phyloP scores from a whole-genome alignment of 2,329 filamentous ascomycete species.

The Diaporthe capsici region DNA sequence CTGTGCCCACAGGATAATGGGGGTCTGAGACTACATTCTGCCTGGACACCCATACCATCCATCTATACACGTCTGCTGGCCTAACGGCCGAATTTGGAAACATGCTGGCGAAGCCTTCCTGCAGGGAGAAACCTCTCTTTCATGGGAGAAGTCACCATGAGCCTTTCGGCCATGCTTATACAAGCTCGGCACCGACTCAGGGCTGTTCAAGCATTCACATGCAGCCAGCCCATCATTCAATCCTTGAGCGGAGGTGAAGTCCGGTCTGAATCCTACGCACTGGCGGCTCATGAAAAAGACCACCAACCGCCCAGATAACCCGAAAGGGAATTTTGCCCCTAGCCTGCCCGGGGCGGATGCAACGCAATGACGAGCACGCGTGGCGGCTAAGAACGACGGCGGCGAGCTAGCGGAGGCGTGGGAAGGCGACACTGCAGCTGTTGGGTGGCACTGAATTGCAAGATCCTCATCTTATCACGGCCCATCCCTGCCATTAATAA shows the following conservation, averaged over 20 bases:
- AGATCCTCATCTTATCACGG: neutral
- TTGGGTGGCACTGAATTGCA: neutral
- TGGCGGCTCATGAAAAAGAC: neutral
- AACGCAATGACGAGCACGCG: slow-evolving; percentile 22
- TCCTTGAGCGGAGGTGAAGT: neutral
- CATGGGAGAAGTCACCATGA: no score
- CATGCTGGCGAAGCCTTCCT: no score
- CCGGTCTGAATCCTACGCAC: neutral
- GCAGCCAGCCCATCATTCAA: neutral
- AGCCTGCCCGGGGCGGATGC: neutral
- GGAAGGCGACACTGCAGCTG: neutral
- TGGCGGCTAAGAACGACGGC: slow-evolving; percentile 15
- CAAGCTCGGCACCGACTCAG: neutral
- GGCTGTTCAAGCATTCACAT: neutral
- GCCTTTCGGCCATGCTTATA: neutral
- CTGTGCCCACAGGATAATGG: neutral
- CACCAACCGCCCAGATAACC: neutral
- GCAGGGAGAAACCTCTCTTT: neutral
- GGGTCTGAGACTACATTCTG: neutral
- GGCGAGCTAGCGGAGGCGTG: neutral
- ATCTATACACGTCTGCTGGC: neutral
- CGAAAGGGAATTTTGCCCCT: neutral
- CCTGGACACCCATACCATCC: neutral
- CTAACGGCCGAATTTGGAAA: neutral
- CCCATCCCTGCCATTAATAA: neutral